Evolutionary conservation across 169 alveolate genomes (phyloP).

Genomic region (Eimeria tenella): DNA sequence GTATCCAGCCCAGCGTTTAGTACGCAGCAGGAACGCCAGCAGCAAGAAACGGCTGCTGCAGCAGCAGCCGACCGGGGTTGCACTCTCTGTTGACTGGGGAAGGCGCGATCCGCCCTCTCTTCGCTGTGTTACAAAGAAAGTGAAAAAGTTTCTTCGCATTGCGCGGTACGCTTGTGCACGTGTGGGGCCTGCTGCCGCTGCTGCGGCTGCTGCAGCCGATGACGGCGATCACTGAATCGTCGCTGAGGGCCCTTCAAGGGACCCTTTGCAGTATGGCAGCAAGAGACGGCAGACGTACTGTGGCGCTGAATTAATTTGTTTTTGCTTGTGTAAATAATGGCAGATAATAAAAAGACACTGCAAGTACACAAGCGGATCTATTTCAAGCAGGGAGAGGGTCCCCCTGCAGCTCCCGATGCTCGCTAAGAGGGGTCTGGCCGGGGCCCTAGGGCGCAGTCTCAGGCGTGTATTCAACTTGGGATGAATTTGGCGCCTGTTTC

Average conservation of each 20-base stretch:
- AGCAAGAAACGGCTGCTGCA: not conserved
- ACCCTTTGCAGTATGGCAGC: no score
- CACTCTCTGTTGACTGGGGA: not conserved
- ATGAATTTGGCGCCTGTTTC: not conserved
- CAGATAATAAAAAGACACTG: not conserved
- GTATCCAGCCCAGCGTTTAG: no score
- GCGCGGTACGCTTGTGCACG: not conserved
- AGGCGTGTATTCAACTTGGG: not conserved
- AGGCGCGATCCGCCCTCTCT: not conserved
- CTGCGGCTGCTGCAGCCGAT: not conserved
- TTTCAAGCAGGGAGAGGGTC: not conserved
- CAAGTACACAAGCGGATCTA: no score
- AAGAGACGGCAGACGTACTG: no score
- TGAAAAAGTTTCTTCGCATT: not conserved
- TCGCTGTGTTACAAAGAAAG: not conserved
- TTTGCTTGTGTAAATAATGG: not conserved
- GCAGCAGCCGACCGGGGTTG: conserved; percentile 30
- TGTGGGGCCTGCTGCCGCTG: conserved; percentile 12
- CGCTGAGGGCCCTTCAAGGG: no score
- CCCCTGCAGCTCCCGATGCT: conserved; percentile 4
- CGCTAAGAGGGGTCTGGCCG: not conserved
- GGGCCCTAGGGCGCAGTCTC: not conserved
- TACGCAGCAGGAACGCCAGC: not conserved
- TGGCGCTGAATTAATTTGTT: no score
- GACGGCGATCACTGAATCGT: not conserved